Evolutionary conservation across 495 filamentous ascomycete species (phyloP).

Genomic region (Sabuloglossum arenarium): DNA sequence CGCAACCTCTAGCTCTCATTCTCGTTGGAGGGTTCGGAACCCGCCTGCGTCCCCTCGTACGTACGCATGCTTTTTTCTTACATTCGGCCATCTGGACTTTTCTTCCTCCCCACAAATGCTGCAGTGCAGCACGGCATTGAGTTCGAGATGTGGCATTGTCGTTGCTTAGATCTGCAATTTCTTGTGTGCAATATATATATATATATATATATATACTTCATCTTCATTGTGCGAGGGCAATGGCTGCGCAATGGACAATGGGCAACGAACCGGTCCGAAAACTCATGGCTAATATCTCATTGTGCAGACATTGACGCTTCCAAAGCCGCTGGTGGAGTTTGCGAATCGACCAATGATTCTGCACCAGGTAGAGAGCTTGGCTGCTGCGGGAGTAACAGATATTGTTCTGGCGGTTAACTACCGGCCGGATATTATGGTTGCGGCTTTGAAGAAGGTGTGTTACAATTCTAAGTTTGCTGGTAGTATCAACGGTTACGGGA

Average conservation of each 20-base stretch:
- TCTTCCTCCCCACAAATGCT: background rate
- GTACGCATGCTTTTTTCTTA: slow-evolving; percentile 17
- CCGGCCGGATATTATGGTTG: slow-evolving; percentile 86
- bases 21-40: slow-evolving; percentile 98
- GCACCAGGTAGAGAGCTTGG: slow-evolving; percentile 90
- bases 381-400: slow-evolving; percentile 89
- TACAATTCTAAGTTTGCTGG: background rate
- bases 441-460: slow-evolving; percentile 43
- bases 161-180: too few relatives aligned
- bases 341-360: slow-evolving; percentile 98
- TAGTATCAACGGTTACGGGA: background rate
- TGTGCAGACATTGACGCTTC: slow-evolving; percentile 74
- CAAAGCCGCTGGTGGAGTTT: slow-evolving; percentile 95
- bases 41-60: slow-evolving; percentile 89
- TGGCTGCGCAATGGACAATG: background rate
- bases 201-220: background rate
- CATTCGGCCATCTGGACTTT: background rate
- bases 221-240: background rate
- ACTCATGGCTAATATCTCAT: slow-evolving; percentile 5
- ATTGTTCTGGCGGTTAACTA: slow-evolving; percentile 98
- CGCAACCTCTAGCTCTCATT: slow-evolving; percentile 55
- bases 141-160: background rate
- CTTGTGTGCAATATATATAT: background rate
- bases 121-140: background rate
- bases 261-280: background rate